Conservation (phyloP, 1,284 basidiomycete genomes). For the Inonotus hispidus region DNA sequence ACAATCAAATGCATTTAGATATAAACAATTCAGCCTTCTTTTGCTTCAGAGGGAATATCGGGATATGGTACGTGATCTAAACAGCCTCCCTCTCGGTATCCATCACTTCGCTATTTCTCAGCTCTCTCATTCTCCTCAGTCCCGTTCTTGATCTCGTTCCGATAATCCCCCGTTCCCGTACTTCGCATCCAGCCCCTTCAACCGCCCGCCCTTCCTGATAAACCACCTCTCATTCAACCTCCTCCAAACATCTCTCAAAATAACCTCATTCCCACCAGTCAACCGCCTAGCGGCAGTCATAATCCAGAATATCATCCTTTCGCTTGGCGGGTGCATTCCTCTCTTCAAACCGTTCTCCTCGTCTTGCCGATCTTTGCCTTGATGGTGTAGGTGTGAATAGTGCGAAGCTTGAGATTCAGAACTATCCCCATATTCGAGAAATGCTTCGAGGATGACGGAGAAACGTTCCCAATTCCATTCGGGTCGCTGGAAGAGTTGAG, state of each 20-base stretch:
- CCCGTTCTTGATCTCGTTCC: background rate
- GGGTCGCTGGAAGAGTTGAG: conserved; percentile 14
- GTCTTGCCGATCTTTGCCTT: too few species aligned
- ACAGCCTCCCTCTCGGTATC: too few species aligned
- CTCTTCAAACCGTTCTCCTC: too few species aligned
- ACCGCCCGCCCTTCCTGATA: conserved; percentile 42
- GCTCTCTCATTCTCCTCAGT: too few species aligned
- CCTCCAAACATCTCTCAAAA: conserved; percentile 49
- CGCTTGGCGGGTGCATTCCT: conserved; percentile 32
- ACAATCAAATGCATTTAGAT: background rate
- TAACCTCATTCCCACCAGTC: conserved; percentile 40
- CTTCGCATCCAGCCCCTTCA: conserved; percentile 35
- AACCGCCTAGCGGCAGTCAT: conserved; percentile 54
- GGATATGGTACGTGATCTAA: too few species aligned
- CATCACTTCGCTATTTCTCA: too few species aligned
- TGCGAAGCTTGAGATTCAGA: too few species aligned
- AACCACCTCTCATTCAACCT: conserved; percentile 50
- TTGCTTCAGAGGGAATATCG: background rate
- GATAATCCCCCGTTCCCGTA: conserved; percentile 20
- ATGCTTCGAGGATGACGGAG: conserved; percentile 48
- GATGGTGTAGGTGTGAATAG: too few species aligned
- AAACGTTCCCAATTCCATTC: conserved; percentile 56
- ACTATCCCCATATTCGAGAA: conserved; percentile 39
- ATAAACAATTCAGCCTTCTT: background rate
- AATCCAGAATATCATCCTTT: conserved; percentile 55